A percentile compares a stretch with the other conserved stretches of the same genome.
Conservation (phyloP, 257 asterid genomes). For the Nemophila menziesii region DNA sequence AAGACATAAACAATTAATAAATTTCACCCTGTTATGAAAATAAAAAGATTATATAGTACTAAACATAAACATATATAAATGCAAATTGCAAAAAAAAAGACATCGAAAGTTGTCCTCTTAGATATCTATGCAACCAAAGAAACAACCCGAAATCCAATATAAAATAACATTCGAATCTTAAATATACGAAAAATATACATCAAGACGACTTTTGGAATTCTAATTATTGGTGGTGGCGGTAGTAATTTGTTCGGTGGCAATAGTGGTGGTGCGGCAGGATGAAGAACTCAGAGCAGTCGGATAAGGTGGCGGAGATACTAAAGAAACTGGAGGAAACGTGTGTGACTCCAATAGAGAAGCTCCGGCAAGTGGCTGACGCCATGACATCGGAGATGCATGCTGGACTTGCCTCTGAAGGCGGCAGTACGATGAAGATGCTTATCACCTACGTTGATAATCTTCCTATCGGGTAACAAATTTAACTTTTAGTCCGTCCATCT, state of each 20-base stretch:
- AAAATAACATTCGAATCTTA: too few species aligned
- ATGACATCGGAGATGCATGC: slow-evolving; percentile 9
- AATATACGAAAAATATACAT: too few species aligned
- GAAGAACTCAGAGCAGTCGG: slow-evolving; percentile 1
- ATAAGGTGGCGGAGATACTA: neutral
- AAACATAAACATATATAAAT: too few species aligned
- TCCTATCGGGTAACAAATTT: slow-evolving; percentile 3
- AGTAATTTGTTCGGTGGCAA: neutral
- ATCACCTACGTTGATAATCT: slow-evolving; percentile 6
- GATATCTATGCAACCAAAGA: too few species aligned
- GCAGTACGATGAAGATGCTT: slow-evolving; percentile 6
- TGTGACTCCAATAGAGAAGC: neutral
- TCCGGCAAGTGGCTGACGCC: slow-evolving; percentile 1
- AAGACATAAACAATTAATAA: too few species aligned
- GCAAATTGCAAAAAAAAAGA: too few species aligned
- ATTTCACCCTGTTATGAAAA: too few species aligned
- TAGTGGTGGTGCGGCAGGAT: slow-evolving; percentile 1
- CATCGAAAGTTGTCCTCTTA: too few species aligned
- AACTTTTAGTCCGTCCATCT: neutral
- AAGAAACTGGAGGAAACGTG: slow-evolving; percentile 4
- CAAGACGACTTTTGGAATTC: too few species aligned
- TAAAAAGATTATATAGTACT: too few species aligned
- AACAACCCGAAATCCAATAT: too few species aligned
- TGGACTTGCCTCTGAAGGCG: slow-evolving; percentile 5
- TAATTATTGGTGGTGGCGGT: slow-evolving; percentile 7